phyloP scores from a whole-genome alignment of 352 stramenopile species.

The Phytophthora fragariae region DNA sequence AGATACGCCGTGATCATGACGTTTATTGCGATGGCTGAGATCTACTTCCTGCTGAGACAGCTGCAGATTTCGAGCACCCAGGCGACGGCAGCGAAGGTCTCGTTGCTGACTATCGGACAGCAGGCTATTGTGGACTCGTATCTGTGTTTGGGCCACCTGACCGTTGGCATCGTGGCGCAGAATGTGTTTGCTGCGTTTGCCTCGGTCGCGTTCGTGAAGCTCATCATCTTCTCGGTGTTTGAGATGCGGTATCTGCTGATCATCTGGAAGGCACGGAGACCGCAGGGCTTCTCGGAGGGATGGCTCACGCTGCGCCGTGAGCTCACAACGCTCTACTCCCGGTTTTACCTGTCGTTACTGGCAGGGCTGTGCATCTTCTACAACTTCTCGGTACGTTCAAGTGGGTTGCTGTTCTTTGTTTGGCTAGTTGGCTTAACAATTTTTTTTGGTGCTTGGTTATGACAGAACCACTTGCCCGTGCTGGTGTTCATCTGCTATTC shows the following conservation, averaged over 20 bases:
- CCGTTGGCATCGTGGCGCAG: conserved; percentile 93
- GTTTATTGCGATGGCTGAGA: conserved; percentile 85
- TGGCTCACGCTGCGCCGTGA: conserved; percentile 92
- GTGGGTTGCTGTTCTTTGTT: background rate
- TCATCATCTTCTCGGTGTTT: conserved; percentile 99
- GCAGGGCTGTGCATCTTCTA: conserved; percentile 92
- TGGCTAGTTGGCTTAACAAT: conserved; percentile 7
- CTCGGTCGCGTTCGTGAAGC: conserved; percentile 97
- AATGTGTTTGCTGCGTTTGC: conserved; percentile 97
- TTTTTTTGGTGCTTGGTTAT: background rate
- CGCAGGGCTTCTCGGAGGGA: conserved; percentile 85
- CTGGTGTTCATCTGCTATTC: conserved; percentile 96
- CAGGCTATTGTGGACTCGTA: conserved; percentile 95
- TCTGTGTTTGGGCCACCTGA: conserved; percentile 95
- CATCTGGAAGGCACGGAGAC: conserved; percentile 95
- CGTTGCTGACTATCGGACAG: conserved; percentile 83
- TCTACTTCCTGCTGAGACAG: conserved; percentile 87
- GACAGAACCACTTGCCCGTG: conserved; percentile 84
- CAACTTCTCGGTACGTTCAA: conserved; percentile 77
- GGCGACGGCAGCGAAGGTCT: conserved; percentile 84
- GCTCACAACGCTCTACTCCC: conserved; percentile 94
- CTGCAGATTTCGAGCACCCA: conserved; percentile 88
- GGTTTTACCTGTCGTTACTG: conserved; percentile 96
- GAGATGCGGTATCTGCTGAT: conserved; percentile 99
- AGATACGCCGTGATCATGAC: conserved; percentile 88